Conservation (phyloP, 1,139 yeast genomes). For the Debaryomycetaceae sp. region DNA sequence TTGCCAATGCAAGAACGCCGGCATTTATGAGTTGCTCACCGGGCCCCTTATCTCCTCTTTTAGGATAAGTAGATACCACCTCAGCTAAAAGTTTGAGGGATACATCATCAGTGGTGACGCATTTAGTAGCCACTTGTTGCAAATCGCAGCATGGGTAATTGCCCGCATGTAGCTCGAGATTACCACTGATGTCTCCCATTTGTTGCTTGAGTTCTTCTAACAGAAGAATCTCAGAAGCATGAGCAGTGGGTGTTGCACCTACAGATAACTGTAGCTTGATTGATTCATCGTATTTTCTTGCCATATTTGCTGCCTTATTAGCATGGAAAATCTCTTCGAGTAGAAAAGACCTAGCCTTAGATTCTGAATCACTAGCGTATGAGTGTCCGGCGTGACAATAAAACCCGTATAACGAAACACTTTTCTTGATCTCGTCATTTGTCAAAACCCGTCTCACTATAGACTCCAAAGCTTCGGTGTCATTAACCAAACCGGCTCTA, state of each 20-base stretch:
- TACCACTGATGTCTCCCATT: conserved; percentile 37
- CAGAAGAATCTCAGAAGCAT: conserved; percentile 44
- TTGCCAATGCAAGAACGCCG: conserved; percentile 67
- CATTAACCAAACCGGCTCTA: conserved; percentile 56
- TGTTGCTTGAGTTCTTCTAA: conserved; percentile 14
- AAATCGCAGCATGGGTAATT: conserved; percentile 71
- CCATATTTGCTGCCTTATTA: conserved; percentile 48
- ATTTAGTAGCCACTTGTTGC: conserved; percentile 70
- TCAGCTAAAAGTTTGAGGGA: conserved; percentile 62
- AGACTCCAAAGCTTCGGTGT: conserved; percentile 23
- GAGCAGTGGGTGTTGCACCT: conserved; percentile 84
- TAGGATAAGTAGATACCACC: conserved; percentile 57
- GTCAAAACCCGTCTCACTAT: conserved; percentile 26
- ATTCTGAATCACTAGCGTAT: conserved; percentile 46
- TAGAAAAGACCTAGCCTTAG: conserved; percentile 46
- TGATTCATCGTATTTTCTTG: conserved; percentile 23
- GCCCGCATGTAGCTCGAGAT: conserved; percentile 74
- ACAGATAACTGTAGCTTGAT: conserved; percentile 48
- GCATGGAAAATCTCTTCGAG: conserved; percentile 56
- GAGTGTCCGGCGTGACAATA: conserved; percentile 83
- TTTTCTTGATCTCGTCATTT: conserved; percentile 15
- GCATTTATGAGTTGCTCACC: conserved; percentile 69
- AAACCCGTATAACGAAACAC: conserved; percentile 57
- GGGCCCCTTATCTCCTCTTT: conserved; percentile 41
- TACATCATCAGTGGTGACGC: conserved; percentile 45